phyloP scores from a whole-genome alignment of 306 rosid species.

The Abrus pulchellus region DNA sequence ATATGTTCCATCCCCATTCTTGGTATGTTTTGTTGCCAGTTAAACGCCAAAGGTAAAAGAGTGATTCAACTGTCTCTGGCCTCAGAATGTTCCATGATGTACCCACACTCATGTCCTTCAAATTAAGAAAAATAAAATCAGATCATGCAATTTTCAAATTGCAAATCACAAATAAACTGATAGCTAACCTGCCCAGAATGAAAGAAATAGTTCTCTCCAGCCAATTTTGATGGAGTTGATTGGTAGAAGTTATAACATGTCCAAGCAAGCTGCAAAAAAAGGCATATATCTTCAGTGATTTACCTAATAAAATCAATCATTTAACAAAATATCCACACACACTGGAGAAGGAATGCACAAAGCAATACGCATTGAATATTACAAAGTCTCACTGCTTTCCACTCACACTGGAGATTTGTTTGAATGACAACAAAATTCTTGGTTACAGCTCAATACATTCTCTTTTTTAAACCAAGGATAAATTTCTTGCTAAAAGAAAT shows the following conservation, averaged over 20 bases:
- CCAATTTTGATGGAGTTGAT: conserved; percentile 94
- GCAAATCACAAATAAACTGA: conserved; percentile 38
- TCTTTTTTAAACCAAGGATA: conserved; percentile 15
- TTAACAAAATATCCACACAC: conserved; percentile 8
- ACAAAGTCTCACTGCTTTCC: conserved; percentile 12
- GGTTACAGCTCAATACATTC: neutral
- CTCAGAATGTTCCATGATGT: conserved; percentile 98
- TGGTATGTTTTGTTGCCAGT: conserved; percentile 97
- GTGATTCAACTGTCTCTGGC: conserved; percentile 98
- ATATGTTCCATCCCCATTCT: conserved; percentile 99
- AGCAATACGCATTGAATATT: conserved; percentile 30
- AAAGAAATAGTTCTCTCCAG: conserved; percentile 97
- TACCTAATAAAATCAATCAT: conserved; percentile 14
- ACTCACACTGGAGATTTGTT: conserved; percentile 27
- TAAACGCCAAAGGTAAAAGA: conserved; percentile 94
- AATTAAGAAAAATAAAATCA: conserved; percentile 40
- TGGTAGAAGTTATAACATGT: conserved; percentile 99
- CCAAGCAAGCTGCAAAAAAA: conserved; percentile 92
- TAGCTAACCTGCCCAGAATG: conserved; percentile 78
- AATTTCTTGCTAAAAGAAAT: conserved; percentile 19
- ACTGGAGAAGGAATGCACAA: conserved; percentile 1
- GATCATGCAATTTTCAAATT: conserved; percentile 26
- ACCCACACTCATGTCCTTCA: conserved; percentile 92
- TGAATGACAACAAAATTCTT: conserved; percentile 27
- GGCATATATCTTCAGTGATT: conserved; percentile 31